phyloP scores from a whole-genome alignment of 1,284 basidiomycete species.

The Lentinula novae-zelandiae region DNA sequence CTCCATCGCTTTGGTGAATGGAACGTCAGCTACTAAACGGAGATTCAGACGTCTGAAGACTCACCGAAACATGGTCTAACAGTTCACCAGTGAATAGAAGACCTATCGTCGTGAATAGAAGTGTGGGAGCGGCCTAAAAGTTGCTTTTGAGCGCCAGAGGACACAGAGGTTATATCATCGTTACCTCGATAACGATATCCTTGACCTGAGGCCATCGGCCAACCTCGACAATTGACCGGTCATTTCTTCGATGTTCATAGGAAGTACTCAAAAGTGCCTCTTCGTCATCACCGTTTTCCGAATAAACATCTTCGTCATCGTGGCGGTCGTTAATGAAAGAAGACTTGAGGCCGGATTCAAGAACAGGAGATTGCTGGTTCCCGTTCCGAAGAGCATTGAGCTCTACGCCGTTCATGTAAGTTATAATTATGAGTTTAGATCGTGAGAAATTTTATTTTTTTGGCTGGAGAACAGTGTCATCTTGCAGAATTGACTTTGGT shows the following conservation, averaged over 20 bases:
- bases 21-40: not conserved
- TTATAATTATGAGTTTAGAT: not conserved
- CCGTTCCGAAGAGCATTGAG: conserved; percentile 1
- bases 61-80: conserved; percentile 79
- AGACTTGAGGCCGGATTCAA: conserved; percentile 1
- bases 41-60: conserved; percentile 23
- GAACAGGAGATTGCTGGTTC: not conserved
- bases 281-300: conserved; percentile 12
- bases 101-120: conserved; percentile 68
- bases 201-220: conserved; percentile 48
- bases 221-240: not conserved
- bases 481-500: too few species aligned
- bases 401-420: conserved; percentile 10
- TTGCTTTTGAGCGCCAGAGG: not conserved
- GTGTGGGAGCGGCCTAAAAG: conserved; percentile 64
- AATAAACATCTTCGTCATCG: conserved; percentile 1
- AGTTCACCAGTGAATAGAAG: conserved; percentile 88
- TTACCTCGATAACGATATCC: conserved; percentile 64
- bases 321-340: conserved; percentile 1
- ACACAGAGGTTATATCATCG: conserved; percentile 15
- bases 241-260: not conserved
- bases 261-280: conserved; percentile 12
- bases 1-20: conserved; percentile 64
- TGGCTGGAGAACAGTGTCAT: too few species aligned
- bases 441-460: not conserved